Base-by-base conservation (phyloP, 495 filamentous ascomycete species). In the Podospora comata region DNA sequence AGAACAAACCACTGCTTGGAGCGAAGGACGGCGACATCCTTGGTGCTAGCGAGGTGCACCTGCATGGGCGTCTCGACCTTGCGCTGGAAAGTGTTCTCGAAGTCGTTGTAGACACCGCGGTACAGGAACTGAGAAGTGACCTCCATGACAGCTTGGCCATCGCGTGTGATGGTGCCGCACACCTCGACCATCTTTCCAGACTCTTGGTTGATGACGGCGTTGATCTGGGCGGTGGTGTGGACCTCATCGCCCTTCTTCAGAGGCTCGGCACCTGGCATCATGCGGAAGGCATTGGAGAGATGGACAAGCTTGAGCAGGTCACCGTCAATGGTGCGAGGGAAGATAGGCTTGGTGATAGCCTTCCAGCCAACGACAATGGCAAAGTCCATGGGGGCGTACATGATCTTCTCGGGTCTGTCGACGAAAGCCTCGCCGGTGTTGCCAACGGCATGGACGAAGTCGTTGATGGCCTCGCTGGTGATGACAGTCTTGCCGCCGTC, bases 181-280 rank as follows among this genome's bases (percentile, higher is more conserved):
- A 99, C 93, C 79, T 98, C 96, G 9, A 99, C 95, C 93, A 98
- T 97, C 86, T 99, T 99, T 62, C 95, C 95, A 56, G 95, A 94
- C 44, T 96, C 93, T 74, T 97, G 92, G 79, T 98, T 98, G 84
- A 99, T 90, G 66, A 99, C 93, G 20, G 95, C 92, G 73, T 98
- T 97, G 81, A 98, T 92, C 78, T 94, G 93, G 64, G 95, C 96
- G 62, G 92, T 97, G 0, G 96, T 97, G 67, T 92, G 89, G 18
- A 99, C 85, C 62, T 92, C 86, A 80, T 99, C 95, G 53, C 91
- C 96, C 77, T 95, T 96, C 85, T 96, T 92, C 69, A 99, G 80
- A 27, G 96, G 94, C 76, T 96, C 88, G 20, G 95, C 95, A 64
- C 95, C 96, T 28, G 96, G 94, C 69, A 97, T 85, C 96, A 99